Evolutionary conservation across 495 filamentous ascomycete genomes (phyloP), one percentile per base, ranked within the genome.

Genomic region (Neurospora terricola): DNA sequence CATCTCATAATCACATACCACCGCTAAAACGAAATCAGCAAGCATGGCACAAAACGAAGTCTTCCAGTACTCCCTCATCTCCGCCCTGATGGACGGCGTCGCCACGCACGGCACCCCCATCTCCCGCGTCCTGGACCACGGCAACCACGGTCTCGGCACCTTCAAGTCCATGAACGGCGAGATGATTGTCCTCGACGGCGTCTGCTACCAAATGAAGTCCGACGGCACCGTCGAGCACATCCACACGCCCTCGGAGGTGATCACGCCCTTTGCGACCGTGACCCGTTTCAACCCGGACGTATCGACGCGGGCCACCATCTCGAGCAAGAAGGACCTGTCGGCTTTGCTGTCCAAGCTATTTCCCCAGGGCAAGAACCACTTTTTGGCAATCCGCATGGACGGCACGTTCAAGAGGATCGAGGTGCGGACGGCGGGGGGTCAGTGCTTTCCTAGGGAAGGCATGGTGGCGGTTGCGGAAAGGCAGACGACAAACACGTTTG

Each of bases 131-230:
- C 78, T 84, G 38, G 30, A 69, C 0, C 82, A 86, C 73, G 86
- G 87, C 78, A 79, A 83, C 77, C 84, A 85, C 76, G 86, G 87
- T 30, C 81, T 88, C 0, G 87, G 87, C 21, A 88, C 87, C n/a
- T 84, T 87, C 72, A 73, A 74, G 12, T 71, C 76, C 72, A 84
- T 88, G 75, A 80, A 81, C 66, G 86, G 86, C 76, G 87, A 88
- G 76, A 84, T 88, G 77, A 82, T 87, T 38, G 78, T 87, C n/a
- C 74, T 88, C 16, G 84, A 87, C 72, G 79, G 80, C 71, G 74
- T 76, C 11, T 78, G 82, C 37, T 87, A 86, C 76, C 86, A 87
- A 77, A 83, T 83, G 78, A 82, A 81, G 36, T 74, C 78, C 27
- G 81, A 83, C 42, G 84, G 84, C 18, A 75, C 76, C 37, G 75